Evolutionary conservation across 352 stramenopile genomes (phyloP).

Genomic region (Phytophthora aleatoria): DNA sequence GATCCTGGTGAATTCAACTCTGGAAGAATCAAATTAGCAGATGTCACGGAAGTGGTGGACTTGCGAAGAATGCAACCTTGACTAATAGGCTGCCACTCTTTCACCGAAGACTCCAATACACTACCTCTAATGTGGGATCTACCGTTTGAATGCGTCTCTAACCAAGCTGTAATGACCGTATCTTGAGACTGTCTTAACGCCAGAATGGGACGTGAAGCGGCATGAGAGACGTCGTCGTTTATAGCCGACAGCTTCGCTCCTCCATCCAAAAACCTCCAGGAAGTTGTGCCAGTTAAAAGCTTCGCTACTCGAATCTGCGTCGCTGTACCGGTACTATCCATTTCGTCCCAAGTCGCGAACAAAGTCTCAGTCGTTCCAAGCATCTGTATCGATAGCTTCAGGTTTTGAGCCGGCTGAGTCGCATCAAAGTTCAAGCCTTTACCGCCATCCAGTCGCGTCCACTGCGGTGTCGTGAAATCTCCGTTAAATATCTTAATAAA

Average conservation of each 20-base stretch:
- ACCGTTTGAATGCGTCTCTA: conserved; percentile 43
- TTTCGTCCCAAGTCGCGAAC: conserved; percentile 63
- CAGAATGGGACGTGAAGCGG: conserved; percentile 37
- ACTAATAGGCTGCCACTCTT: conserved; percentile 56
- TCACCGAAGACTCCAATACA: conserved; percentile 12
- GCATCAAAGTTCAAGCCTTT: conserved; percentile 54
- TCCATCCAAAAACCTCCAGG: conserved; percentile 55
- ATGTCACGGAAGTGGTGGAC: conserved; percentile 38
- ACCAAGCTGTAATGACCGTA: conserved; percentile 46
- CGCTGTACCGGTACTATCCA: conserved; percentile 19
- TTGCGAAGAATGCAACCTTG: conserved; percentile 53
- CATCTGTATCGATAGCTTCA: conserved; percentile 37
- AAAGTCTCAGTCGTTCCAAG: conserved; percentile 31
- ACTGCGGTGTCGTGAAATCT: conserved; percentile 38
- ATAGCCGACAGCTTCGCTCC: conserved; percentile 38
- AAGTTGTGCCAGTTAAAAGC: conserved; percentile 9
- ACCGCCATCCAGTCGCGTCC: conserved; percentile 40
- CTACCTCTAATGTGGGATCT: conserved; percentile 45
- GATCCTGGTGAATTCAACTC: conserved; percentile 48
- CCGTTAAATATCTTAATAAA: conserved; percentile 52
- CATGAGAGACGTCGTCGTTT: conserved; percentile 43
- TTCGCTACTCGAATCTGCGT: conserved; percentile 54
- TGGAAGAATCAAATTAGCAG: conserved; percentile 54
- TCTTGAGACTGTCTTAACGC: conserved; percentile 9
- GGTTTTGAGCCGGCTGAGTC: conserved; percentile 46